A percentile compares a stretch with the other conserved stretches of the same genome.
phyloP scores from a whole-genome alignment of 176 grass and related monocot genomes.

The Chrysopogon serrulatus region DNA sequence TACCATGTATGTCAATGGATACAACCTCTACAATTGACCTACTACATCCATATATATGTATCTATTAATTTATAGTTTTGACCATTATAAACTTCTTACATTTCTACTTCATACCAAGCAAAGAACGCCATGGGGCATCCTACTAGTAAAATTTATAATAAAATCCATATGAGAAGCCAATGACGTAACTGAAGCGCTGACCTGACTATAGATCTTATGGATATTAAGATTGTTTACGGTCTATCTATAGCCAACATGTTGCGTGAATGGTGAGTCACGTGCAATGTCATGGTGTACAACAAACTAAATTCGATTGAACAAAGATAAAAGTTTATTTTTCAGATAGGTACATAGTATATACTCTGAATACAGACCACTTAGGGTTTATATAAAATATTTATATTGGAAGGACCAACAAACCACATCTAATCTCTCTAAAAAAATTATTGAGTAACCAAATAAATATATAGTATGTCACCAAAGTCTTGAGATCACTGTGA shows the following conservation, averaged over 20 bases:
- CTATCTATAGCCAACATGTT: background rate
- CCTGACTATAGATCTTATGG: background rate
- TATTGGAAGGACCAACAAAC: background rate
- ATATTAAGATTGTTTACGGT: background rate
- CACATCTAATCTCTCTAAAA: no score
- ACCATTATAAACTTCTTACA: no score
- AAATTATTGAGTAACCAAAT: background rate
- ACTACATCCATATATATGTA: no score
- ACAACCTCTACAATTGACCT: no score
- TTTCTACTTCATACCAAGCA: no score
- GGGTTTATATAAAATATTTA: background rate
- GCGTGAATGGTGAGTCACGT: background rate
- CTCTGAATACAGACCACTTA: background rate
- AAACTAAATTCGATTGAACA: background rate
- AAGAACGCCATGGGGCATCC: no score
- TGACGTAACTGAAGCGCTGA: background rate
- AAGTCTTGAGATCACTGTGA: background rate
- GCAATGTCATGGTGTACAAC: accelerated
- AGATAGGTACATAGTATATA: background rate
- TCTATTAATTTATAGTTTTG: no score
- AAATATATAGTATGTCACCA: no score
- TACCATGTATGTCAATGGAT: no score
- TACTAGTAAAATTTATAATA: no score
- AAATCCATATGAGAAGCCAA: background rate
- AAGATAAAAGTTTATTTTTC: background rate